phyloP scores from a whole-genome alignment of 768 basidiomycete genomes.

The Leccinum rimulosum region DNA sequence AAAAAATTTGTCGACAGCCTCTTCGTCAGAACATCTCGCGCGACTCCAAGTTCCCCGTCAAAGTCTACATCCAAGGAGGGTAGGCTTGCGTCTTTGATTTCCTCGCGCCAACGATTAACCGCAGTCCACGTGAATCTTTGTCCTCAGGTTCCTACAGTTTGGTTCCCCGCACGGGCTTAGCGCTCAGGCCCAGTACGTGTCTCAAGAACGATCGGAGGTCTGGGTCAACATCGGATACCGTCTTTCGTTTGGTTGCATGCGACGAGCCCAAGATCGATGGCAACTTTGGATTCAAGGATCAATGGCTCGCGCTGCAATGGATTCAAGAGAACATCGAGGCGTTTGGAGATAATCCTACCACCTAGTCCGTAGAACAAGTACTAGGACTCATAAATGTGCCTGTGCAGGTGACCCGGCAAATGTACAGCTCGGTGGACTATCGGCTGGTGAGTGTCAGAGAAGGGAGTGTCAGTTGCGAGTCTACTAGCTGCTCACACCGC shows the following conservation, averaged over 20 bases:
- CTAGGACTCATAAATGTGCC: neutral
- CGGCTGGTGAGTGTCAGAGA: slow-evolving; percentile 49
- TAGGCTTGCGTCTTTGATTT: slow-evolving; percentile 24
- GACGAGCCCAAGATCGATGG: slow-evolving; percentile 60
- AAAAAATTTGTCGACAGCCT: slow-evolving; percentile 37
- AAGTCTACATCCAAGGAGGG: slow-evolving; percentile 79
- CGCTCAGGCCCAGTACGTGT: slow-evolving; percentile 64
- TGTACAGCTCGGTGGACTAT: slow-evolving; percentile 66
- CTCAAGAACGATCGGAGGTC: slow-evolving; percentile 62
- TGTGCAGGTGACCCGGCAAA: slow-evolving; percentile 57
- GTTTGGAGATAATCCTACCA: slow-evolving; percentile 57
- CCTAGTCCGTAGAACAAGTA: neutral
- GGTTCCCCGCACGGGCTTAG: slow-evolving; percentile 66
- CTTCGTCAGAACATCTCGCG: slow-evolving; percentile 62
- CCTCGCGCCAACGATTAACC: neutral
- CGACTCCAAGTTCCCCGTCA: slow-evolving; percentile 54
- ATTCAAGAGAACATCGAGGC: slow-evolving; percentile 60
- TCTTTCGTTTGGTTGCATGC: slow-evolving; percentile 68
- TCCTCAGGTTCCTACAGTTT: slow-evolving; percentile 67
- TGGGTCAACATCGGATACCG: slow-evolving; percentile 80
- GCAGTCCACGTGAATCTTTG: neutral
- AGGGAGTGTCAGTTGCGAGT: no score
- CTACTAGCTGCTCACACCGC: neutral
- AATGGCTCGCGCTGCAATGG: slow-evolving; percentile 78
- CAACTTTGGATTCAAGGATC: slow-evolving; percentile 85